Evolutionary conservation across 495 filamentous ascomycete species (phyloP), one percentile per base, ranked within the genome.

Genomic region (Saxophila tyrrhenica): DNA sequence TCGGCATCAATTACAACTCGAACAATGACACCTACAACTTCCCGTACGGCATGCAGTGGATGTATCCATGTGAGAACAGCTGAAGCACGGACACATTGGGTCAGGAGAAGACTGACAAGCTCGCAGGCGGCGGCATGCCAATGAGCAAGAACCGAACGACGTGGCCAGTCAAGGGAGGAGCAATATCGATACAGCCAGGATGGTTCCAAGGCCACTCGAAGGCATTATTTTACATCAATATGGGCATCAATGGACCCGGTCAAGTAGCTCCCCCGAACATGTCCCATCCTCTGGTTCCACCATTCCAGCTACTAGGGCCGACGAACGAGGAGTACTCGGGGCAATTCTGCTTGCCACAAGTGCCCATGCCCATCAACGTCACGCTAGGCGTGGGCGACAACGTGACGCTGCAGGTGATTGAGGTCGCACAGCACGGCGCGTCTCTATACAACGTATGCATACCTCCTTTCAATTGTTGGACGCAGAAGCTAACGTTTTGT

Each of bases 21-120:
- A 76, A 74, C 50, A 19, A 50, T 17, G 67, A 65, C 39, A 69
- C 71, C 22, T 55, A 62, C 42, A 64, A 70, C 5, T 94, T 78
- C 64, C 90, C 89, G 2, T 95, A 87, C 62, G 92, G 94, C 70
- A 91, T 95, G 87, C 86, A 95, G 72, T 97, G 92, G 91, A 82
- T 84, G 68, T 99, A 96, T 75, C 92, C 94, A 70, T 99, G 92
- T 98, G 73, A 75, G 86, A 35, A 13, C 29, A 35, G 13, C 24
- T 21, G 41, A n/a, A 44, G 29, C 29, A 35, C 29, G 29, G n/a
- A n/a, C n/a, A n/a, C n/a, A n/a, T n/a, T n/a, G n/a, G n/a, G 8
- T 21, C 20, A 17, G 3, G 11, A 17, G 45, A 8, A 25, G 10
- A 21, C 45, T 48, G 45, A 48, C 45, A 25, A 3, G 24, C 24